These are phyloP conservation scores for Brettanomyces bruxellensis DNA, from an alignment of 805 yeast species.

Conservation along the genomic window DNA sequence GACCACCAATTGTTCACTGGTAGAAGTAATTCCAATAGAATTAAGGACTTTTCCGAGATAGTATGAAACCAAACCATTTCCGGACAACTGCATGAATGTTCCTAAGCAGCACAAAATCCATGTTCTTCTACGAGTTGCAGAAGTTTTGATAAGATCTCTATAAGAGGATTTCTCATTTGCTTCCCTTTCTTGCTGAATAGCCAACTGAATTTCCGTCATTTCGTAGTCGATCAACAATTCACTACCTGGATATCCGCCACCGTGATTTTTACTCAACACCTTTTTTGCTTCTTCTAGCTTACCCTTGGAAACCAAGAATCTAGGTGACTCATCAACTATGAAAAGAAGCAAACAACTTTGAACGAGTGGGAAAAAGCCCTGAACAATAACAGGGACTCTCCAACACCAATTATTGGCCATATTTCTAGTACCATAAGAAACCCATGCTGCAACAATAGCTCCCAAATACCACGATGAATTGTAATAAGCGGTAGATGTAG, in stretches of 20 bases:
- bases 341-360: constrained; percentile 26
- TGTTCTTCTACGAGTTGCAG: constrained; percentile 29
- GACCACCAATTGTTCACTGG: constrained; percentile 13
- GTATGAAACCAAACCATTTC: constrained; percentile 37
- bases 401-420: constrained; percentile 35
- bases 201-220: constrained; percentile 2
- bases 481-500: constrained; percentile 30
- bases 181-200: constrained; percentile 2
- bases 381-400: constrained; percentile 46
- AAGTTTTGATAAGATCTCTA: constrained; percentile 14
- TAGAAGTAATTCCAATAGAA: constrained; percentile 13
- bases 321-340: constrained; percentile 34
- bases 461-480: constrained; percentile 36
- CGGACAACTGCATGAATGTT: constrained; percentile 30
- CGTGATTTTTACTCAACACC: constrained; percentile 48
- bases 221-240: not conserved
- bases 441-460: constrained; percentile 35
- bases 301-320: constrained; percentile 29
- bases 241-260: constrained; percentile 24
- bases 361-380: constrained; percentile 34
- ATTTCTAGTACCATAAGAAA: constrained; percentile 24
- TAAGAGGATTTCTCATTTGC: not conserved
- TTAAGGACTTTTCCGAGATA: constrained; percentile 28
- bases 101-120: constrained; percentile 20
- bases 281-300: constrained; percentile 28